Conservation (phyloP, 306 rosid genomes). For the Inga oerstediana region DNA sequence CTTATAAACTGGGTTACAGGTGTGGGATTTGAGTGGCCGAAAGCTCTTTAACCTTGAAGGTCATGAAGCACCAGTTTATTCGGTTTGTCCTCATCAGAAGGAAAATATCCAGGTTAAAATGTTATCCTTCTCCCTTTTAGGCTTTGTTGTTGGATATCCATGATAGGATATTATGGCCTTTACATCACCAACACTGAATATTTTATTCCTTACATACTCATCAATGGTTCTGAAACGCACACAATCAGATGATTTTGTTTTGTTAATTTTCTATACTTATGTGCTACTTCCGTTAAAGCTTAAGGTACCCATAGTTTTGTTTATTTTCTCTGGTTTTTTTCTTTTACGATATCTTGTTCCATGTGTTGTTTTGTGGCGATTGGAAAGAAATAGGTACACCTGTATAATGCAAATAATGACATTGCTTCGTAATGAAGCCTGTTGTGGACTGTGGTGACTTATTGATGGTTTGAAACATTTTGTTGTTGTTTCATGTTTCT, state of each 20-base stretch:
- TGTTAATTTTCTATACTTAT: constrained; percentile 6
- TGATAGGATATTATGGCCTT: constrained; percentile 6
- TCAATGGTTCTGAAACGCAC: not conserved
- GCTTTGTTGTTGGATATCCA: not conserved
- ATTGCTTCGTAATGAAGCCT: constrained; percentile 2
- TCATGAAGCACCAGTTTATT: constrained; percentile 76
- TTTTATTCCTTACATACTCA: constrained; percentile 3
- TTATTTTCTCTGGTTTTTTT: not conserved
- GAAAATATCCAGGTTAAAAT: constrained; percentile 62
- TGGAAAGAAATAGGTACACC: not conserved
- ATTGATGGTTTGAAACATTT: constrained; percentile 10
- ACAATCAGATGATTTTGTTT: not conserved
- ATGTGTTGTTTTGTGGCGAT: constrained; percentile 5
- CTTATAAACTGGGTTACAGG: constrained; percentile 46
- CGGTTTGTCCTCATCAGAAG: constrained; percentile 74
- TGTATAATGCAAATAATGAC: not conserved
- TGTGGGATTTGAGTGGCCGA: constrained; percentile 73
- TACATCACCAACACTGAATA: not conserved
- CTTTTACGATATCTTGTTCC: not conserved
- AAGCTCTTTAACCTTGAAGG: constrained; percentile 68
- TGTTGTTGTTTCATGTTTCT: constrained; percentile 3
- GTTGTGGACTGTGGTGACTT: not conserved
- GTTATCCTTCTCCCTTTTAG: not conserved
- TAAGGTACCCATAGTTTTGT: not conserved
- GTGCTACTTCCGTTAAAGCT: not conserved